Conservation (phyloP, 306 rosid genomes). For the Vicia faba region DNA sequence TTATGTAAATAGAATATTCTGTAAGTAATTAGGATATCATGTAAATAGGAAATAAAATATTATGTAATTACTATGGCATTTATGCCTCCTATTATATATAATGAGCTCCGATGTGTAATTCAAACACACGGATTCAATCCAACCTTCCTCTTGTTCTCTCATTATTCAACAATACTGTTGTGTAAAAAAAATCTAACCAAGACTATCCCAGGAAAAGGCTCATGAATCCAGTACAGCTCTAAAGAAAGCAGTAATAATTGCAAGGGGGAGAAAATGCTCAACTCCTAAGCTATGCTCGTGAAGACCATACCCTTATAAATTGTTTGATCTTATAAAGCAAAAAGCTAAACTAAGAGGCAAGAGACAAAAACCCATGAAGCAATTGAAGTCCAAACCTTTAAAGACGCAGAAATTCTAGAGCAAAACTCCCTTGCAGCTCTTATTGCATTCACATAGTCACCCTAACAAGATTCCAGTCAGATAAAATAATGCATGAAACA, state of each 20-base stretch:
- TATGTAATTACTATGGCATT: too few species aligned
- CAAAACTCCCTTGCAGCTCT: constrained; percentile 87
- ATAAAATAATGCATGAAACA: constrained; percentile 28
- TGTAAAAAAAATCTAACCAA: neutral
- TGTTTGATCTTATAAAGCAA: constrained; percentile 25
- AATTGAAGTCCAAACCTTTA: constrained; percentile 63
- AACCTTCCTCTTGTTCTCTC: too few species aligned
- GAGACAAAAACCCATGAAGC: constrained; percentile 24
- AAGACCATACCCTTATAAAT: constrained; percentile 11
- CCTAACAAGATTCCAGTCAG: constrained; percentile 54
- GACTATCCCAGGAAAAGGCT: constrained; percentile 28
- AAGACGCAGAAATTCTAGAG: constrained; percentile 65
- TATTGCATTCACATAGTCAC: constrained; percentile 83
- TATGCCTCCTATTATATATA: too few species aligned
- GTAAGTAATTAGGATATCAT: too few species aligned
- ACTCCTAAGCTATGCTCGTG: constrained; percentile 9
- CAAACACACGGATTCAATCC: too few species aligned
- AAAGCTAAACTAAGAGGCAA: constrained; percentile 21
- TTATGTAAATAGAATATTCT: too few species aligned
- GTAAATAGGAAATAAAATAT: too few species aligned
- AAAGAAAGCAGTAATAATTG: constrained; percentile 12
- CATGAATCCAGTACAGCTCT: constrained; percentile 26
- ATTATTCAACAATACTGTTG: neutral
- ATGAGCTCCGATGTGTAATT: too few species aligned
- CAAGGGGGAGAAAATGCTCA: constrained; percentile 9